Base-by-base conservation (phyloP, 73 alveolate genomes). In the Diophrys appendiculata region DNA sequence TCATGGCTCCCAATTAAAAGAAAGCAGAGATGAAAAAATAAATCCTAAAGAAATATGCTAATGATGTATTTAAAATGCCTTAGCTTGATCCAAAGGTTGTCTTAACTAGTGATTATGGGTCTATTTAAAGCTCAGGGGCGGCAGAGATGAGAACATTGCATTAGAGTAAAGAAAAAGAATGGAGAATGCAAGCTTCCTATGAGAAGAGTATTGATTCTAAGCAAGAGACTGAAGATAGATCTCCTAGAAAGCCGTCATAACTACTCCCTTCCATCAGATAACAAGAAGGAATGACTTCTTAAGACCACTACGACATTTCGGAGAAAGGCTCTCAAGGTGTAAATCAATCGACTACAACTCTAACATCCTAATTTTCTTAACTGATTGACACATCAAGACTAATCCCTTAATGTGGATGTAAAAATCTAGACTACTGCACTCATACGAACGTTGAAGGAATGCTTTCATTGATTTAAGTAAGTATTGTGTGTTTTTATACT, bases 331-430 rank as follows among this genome's bases (percentile, higher is more conserved):
- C n/a, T n/a, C n/a, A n/a, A n/a, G n/a, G n/a, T n/a, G n/a, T n/a
- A n/a, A n/a, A n/a, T n/a, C n/a, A n/a, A n/a, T n/a, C n/a, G n/a
- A n/a, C n/a, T n/a, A n/a, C n/a, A n/a, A n/a, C n/a, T n/a, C n/a
- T n/a, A n/a, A n/a, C n/a, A n/a, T n/a, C n/a, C n/a, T n/a, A n/a
- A n/a, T n/a, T n/a, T n/a, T n/a, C n/a, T n/a, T n/a, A n/a, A n/a
- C n/a, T n/a, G n/a, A n/a, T n/a, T n/a, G n/a, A n/a, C n/a, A n/a
- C n/a, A n/a, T n/a, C n/a, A n/a, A n/a, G n/a, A n/a, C n/a, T n/a
- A n/a, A n/a, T n/a, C n/a, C n/a, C n/a, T n/a, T n/a, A n/a, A n/a
- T 43, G 60, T 43, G 60, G 60, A 43, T 43, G 60, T 43, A 43
- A 18, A 43, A 18, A 43, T 43, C 5, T 5, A 18, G 5, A 5